Evolutionary conservation across 2,329 filamentous ascomycete species (phyloP).

Genomic region (Pseudogymnoascus sp.): DNA sequence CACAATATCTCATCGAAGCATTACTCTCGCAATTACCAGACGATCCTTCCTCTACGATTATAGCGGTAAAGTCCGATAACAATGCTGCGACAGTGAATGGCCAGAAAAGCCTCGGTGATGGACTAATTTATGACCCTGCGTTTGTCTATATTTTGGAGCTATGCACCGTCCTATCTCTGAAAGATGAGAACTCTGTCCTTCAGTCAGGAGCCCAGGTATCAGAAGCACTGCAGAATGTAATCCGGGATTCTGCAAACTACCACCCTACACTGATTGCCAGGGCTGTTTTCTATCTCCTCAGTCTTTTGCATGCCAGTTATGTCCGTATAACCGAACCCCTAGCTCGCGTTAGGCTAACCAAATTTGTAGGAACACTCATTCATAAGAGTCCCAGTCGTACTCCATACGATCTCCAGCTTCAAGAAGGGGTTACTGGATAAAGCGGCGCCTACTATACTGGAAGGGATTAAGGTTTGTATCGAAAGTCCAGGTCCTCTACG

Average conservation of each 20-base stretch:
- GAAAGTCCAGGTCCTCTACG: conserved; percentile 69
- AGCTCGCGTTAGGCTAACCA: conserved; percentile 20
- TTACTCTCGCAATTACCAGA: conserved; percentile 83
- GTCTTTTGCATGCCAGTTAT: conserved; percentile 75
- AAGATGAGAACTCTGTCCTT: conserved; percentile 65
- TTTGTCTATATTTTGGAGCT: conserved; percentile 89
- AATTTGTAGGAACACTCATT: conserved; percentile 70
- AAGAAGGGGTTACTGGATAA: conserved; percentile 69
- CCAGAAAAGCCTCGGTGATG: conserved; percentile 47
- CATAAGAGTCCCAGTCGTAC: conserved; percentile 80
- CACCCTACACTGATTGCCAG: conserved; percentile 81
- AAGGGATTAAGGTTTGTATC: conserved; percentile 74
- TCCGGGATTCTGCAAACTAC: conserved; percentile 70
- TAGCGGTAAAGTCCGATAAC: conserved; percentile 82
- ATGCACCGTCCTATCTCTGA: conserved; percentile 71
- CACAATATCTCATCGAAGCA: conserved; percentile 60
- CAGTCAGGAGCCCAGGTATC: conserved; percentile 72
- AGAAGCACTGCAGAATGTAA: conserved; percentile 69
- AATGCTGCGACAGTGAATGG: conserved; percentile 57
- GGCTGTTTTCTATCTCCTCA: conserved; percentile 79
- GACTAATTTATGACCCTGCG: conserved; percentile 72
- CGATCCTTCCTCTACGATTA: conserved; percentile 71
- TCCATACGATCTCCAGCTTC: conserved; percentile 87
- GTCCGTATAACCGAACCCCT: conserved; percentile 43
- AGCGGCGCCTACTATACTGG: conserved; percentile 67